Base-by-base conservation (phyloP, 2,329 filamentous ascomycete species). In the Nannizzia gypsea region DNA sequence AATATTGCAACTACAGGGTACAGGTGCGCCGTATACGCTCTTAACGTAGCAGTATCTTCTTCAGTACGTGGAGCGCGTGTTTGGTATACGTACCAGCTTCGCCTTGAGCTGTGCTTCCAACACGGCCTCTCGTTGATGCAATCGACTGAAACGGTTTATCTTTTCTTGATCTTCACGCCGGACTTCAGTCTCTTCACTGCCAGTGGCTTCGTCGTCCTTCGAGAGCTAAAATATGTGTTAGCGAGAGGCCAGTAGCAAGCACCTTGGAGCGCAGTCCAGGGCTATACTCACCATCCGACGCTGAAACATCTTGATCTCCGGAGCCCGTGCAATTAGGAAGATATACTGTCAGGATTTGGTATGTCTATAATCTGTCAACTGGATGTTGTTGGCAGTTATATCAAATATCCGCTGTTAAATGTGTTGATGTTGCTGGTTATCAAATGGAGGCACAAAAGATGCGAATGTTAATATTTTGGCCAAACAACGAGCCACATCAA, bases 151-250 rank as follows among this genome's bases (percentile, higher is more conserved):
- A 65, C 85, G 87, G 77, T 99, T 99, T 83, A 99, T 99, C 77
- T 93, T 95, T 77, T 97, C 91, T 75, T 99, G 93, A 72, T 99
- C 93, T 73, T 97, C 91, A 69, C 91, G 88, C 62, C 93, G 88
- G 61, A 99, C 93, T 74, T 96, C 89, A 67, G 90, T 87, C 71
- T 99, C 93, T 66, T 93, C 88, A 63, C 83, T 82, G 20, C 85
- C 80, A 61, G 85, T 72, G 61, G 79, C 86, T 75, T 99, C 93
- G 68, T 97, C 92, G 72, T 96, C 92, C 71, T 90, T 95, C 52
- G 89, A 90, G 66, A 99, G 87, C 93, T 97, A 20, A n/a, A 17
- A 56, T 15, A 31, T 2, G 3, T 42, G 54, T 56, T 13, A 56
- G 31, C 22, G 6, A 34, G 26, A 6, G n/a, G 9, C 20, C 2